Evolutionary conservation across 225 moss, liverwort and hornwort species (phyloP), one percentile per base, ranked within the genome.

Genomic region (Pleurozium schreberi): DNA sequence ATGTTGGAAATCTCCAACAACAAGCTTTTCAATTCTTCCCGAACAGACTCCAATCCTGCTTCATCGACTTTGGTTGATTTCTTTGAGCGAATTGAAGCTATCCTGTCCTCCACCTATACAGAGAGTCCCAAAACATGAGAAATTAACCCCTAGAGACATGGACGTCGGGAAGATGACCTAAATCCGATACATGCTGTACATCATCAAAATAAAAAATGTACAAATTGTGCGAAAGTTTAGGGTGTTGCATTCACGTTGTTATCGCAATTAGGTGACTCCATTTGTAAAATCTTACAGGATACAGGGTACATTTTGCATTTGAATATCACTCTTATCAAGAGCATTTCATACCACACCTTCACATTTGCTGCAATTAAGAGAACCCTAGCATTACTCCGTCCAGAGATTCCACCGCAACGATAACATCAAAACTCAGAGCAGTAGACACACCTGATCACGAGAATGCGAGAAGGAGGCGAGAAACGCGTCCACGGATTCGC

Each of bases 401-500:
- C n/a, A 79, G n/a, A 58, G 31, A 60, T 23, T 61, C 50, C 73
- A 84, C 10, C 31, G 36, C 49, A 85, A 42, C 63, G 9, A 23
- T 80, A 66, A 55, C 50, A 26, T 52, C 52, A 67, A 76, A 70
- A 65, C 16, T 30, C 21, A 55, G 83, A 78, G 69, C 77, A 61
- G 38, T 23, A 81, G 34, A 62, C 81, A 30, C 68, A 92, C 93
- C 93, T 93, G 91, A 76, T 95, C 96, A 36, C 96, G 97, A 81
- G 90, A 92, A 86, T 93, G 91, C 58, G 91, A 89, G 87, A 99
- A 99, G 42, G 93, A 83, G 12, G 93, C 89, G 69, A 97, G 94
- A 89, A 99, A 99, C 28, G 74, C 88, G 85, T 96, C 99, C 64
- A 99, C 93, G 22, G 96, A 96, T 79, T 99, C 99, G 61, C 90